phyloP scores from a whole-genome alignment of 352 stramenopile species.

The Phytophthora palmivora region DNA sequence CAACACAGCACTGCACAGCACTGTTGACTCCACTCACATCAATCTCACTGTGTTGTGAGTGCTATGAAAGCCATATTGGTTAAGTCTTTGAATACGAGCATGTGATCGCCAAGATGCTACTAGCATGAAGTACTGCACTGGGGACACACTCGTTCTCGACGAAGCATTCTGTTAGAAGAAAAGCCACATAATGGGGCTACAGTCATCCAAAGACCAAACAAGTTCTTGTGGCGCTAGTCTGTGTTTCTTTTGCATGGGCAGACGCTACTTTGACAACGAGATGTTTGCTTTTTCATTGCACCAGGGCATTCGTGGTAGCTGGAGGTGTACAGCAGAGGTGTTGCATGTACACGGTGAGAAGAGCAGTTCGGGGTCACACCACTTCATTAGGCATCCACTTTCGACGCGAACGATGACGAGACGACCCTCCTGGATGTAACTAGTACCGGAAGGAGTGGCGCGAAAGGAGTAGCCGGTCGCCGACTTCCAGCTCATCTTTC shows the following conservation, averaged over 20 bases:
- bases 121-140: constrained; percentile 12
- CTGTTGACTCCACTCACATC: not conserved
- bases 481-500: not conserved
- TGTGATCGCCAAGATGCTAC: not conserved
- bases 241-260: not conserved
- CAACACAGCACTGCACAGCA: not conserved
- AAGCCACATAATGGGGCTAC: constrained; percentile 1
- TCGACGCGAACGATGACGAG: constrained; percentile 1
- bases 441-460: not conserved
- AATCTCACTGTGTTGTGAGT: not conserved
- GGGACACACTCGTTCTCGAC: constrained; percentile 10
- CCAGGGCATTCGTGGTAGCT: not conserved
- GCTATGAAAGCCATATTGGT: not conserved
- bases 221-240: not conserved
- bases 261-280: not conserved
- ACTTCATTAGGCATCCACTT: not conserved
- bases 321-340: not conserved
- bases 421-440: not conserved
- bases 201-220: constrained; percentile 1
- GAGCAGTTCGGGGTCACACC: constrained; percentile 2
- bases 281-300: not conserved
- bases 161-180: constrained; percentile 9
- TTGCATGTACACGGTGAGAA: not conserved
- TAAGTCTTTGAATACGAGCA: not conserved
- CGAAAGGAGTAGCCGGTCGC: constrained; percentile 1